These are phyloP conservation scores for Sugiyamaella mastotermitis DNA, from an alignment of 805 yeast genomes.

Conservation along the genomic window DNA sequence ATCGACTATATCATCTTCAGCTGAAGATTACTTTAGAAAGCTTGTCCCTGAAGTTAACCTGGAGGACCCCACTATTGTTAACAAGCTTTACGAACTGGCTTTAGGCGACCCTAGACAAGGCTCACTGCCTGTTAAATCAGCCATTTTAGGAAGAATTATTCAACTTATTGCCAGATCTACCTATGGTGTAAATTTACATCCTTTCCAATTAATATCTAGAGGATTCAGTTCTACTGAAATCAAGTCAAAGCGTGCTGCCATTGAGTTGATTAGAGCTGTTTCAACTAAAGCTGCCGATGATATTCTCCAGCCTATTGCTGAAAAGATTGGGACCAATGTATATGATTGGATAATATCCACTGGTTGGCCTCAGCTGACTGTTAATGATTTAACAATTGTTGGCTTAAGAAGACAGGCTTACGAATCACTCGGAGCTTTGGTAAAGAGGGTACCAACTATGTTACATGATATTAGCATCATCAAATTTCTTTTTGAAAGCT, in stretches of 20 bases:
- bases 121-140: slow-evolving; percentile 35
- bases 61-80: slow-evolving; percentile 36
- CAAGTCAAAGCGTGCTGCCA: slow-evolving; percentile 49
- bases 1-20: slow-evolving; percentile 49
- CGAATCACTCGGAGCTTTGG: slow-evolving; percentile 68
- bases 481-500: slow-evolving; percentile 63
- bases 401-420: slow-evolving; percentile 42
- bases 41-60: slow-evolving; percentile 37
- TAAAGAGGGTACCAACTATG: slow-evolving; percentile 42
- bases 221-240: slow-evolving; percentile 55
- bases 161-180: slow-evolving; percentile 45
- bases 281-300: slow-evolving; percentile 30
- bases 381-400: background rate
- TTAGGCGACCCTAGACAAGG: slow-evolving; percentile 33
- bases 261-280: slow-evolving; percentile 62
- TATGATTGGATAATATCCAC: slow-evolving; percentile 22
- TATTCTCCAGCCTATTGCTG: slow-evolving; percentile 15
- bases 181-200: slow-evolving; percentile 39
- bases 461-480: slow-evolving; percentile 31
- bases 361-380: slow-evolving; percentile 28
- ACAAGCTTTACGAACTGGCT: slow-evolving; percentile 40
- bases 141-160: slow-evolving; percentile 53
- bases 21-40: slow-evolving; percentile 47
- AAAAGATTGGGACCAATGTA: slow-evolving; percentile 12
- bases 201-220: slow-evolving; percentile 38